Evolutionary conservation across 768 basidiomycete genomes (phyloP), one percentile per base, ranked within the genome.

Genomic region (Pleurotus djamor): DNA sequence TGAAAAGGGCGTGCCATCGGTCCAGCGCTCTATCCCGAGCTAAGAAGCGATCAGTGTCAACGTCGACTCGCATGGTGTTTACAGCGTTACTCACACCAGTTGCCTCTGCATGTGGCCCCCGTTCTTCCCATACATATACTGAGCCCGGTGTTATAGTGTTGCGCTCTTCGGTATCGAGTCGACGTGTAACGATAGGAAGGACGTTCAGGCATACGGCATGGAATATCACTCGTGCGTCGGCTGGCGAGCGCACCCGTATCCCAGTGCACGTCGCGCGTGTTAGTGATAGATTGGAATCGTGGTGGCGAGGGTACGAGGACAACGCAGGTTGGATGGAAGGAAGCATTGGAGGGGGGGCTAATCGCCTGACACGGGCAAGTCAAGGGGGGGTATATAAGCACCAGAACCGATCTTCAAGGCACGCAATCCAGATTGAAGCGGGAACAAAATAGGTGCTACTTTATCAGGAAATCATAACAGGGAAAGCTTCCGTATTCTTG

Each of bases 71-170:
- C n/a, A 51, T 50, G 34, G 49, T n/a, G 41, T 16, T 61, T 59
- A 61, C 21, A 43, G 38, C 43, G 52, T 3, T 41, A 74, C 82
- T 68, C 72, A 91, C 88, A 62, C 89, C 88, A 59, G 87, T 88
- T 33, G 88, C 75, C 62, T 90, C 90, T 51, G 86, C 78, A 59
- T 87, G 83, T 43, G 88, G 83, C 0, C 86, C 86, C 57, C 91
- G 80, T 71, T 93, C 91, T 68, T 92, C 91, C 90, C 91, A 93
- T 13, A 93, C 91, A 65, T 89, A 93, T 5, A 92, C 86, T 52
- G 84, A 84, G 16, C 91, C 91, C 6, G 90, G 81, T n/a, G 79
- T 68, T 58, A 92, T 90, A 59, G 82, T 71, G 41, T 87, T 79
- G 56, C 91, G 78, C 70, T 93, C 91, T 61, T 89, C 89, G 14